Evolutionary conservation across 805 yeast species (phyloP).

Genomic region (Lipomyces sp.): DNA sequence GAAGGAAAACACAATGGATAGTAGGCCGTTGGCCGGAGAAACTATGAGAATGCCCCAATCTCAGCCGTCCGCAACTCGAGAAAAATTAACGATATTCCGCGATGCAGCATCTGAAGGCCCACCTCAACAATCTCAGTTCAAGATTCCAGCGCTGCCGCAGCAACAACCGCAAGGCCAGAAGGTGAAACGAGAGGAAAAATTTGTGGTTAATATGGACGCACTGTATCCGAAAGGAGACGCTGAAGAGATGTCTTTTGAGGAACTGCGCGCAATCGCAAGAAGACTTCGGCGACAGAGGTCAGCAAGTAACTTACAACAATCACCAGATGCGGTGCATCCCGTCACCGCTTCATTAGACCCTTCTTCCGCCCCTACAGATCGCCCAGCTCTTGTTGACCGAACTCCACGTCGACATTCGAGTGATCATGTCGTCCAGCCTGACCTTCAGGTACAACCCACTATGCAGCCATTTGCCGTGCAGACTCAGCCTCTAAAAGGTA

Average conservation of each 20-base stretch:
- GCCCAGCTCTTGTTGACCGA: background rate
- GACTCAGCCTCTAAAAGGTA: constrained; percentile 55
- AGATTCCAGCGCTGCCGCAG: constrained; percentile 14
- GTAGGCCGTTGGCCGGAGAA: constrained; percentile 71
- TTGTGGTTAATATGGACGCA: constrained; percentile 35
- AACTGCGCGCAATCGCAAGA: constrained; percentile 62
- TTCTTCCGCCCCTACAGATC: background rate
- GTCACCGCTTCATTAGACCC: background rate
- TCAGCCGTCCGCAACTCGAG: constrained; percentile 23
- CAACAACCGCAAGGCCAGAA: constrained; percentile 11
- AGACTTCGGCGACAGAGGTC: constrained; percentile 39
- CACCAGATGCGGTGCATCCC: background rate
- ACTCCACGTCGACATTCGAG: background rate
- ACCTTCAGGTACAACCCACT: background rate
- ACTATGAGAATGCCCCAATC: constrained; percentile 39
- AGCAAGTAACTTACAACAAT: background rate
- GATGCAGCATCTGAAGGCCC: constrained; percentile 21
- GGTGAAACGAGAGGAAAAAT: constrained; percentile 36
- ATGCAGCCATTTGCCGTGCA: background rate
- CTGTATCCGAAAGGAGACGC: constrained; percentile 41
- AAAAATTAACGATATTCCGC: constrained; percentile 35
- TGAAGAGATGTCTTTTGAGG: constrained; percentile 66
- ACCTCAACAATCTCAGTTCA: constrained; percentile 27
- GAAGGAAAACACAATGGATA: constrained; percentile 65
- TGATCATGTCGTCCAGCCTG: background rate